Conservation (phyloP, 768 basidiomycete species). For the Candolleomyces eurysporus region DNA sequence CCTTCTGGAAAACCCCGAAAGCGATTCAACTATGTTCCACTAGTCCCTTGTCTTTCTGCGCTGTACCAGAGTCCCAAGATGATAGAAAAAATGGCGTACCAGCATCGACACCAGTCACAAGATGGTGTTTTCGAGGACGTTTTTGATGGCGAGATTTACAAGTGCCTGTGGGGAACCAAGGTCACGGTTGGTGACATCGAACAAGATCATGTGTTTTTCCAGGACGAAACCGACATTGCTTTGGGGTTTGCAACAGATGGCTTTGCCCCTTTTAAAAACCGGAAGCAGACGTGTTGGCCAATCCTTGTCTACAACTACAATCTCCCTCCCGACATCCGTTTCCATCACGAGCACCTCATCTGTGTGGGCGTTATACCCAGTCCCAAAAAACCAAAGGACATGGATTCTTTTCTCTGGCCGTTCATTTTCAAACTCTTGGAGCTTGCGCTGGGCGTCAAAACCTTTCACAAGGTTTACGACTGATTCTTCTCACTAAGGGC, state of each 20-base stretch:
- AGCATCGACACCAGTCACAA: constrained; percentile 17
- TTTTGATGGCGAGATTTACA: constrained; percentile 34
- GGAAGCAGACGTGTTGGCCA: constrained; percentile 35
- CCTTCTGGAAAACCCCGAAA: constrained; percentile 18
- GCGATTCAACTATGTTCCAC: constrained; percentile 34
- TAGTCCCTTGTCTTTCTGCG: constrained; percentile 22
- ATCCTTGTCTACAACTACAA: constrained; percentile 38
- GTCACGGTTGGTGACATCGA: constrained; percentile 21
- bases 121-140: constrained; percentile 28
- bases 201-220: constrained; percentile 31
- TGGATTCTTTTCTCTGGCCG: constrained; percentile 43
- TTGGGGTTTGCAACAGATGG: constrained; percentile 43
- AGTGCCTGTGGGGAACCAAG: constrained; percentile 12
- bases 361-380: constrained; percentile 44
- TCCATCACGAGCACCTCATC: constrained; percentile 33
- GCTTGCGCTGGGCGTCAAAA: constrained; percentile 35
- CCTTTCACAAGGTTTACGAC: constrained; percentile 19
- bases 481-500: constrained; percentile 13
- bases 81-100: constrained; percentile 25
- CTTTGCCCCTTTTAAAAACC: constrained; percentile 34
- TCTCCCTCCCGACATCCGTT: constrained; percentile 28
- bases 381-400: constrained; percentile 40
- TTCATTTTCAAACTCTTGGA: constrained; percentile 34
- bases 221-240: constrained; percentile 38
- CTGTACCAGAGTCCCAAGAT: constrained; percentile 17